Evolutionary conservation across 768 basidiomycete species (phyloP).

Genomic region (Auriscalpium vulgare): DNA sequence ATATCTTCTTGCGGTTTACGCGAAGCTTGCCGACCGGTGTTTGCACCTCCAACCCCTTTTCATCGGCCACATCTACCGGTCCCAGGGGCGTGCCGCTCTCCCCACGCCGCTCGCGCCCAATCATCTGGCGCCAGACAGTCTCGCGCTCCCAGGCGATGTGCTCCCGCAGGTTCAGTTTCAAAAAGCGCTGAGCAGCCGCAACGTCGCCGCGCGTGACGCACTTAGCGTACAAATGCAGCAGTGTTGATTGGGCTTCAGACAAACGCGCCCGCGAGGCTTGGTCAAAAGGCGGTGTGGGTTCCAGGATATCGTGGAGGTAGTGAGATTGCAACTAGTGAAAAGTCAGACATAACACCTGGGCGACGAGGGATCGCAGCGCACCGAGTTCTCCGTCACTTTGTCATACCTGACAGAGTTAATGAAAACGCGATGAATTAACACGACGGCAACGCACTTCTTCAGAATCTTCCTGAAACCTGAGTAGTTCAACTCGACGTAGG

Average conservation of each 20-base stretch:
- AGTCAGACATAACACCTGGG: neutral
- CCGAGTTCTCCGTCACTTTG: constrained; percentile 78
- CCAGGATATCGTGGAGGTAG: constrained; percentile 68
- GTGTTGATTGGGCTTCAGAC: constrained; percentile 43
- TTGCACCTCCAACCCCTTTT: constrained; percentile 40
- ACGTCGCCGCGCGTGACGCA: constrained; percentile 75
- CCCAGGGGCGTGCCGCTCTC: constrained; percentile 24
- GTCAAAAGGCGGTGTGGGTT: constrained; percentile 61
- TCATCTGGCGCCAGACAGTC: constrained; percentile 97
- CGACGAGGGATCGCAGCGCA: constrained; percentile 16
- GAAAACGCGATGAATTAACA: neutral
- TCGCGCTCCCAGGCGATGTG: constrained; percentile 96
- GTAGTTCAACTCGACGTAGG: constrained; percentile 88
- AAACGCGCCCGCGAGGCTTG: constrained; percentile 54
- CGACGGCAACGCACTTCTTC: constrained; percentile 65
- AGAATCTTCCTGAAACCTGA: constrained; percentile 92
- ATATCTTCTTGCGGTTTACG: constrained; percentile 56
- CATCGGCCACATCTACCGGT: constrained; percentile 23
- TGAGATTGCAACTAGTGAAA: constrained; percentile 56
- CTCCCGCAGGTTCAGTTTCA: constrained; percentile 82
- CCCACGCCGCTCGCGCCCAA: constrained; percentile 71
- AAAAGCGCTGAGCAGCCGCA: constrained; percentile 64
- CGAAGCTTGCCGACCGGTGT: constrained; percentile 63
- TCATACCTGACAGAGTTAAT: constrained; percentile 59
- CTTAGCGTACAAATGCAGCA: constrained; percentile 73